Evolutionary conservation across 768 basidiomycete genomes (phyloP).

Genomic region (Daedaleopsis sinensis): DNA sequence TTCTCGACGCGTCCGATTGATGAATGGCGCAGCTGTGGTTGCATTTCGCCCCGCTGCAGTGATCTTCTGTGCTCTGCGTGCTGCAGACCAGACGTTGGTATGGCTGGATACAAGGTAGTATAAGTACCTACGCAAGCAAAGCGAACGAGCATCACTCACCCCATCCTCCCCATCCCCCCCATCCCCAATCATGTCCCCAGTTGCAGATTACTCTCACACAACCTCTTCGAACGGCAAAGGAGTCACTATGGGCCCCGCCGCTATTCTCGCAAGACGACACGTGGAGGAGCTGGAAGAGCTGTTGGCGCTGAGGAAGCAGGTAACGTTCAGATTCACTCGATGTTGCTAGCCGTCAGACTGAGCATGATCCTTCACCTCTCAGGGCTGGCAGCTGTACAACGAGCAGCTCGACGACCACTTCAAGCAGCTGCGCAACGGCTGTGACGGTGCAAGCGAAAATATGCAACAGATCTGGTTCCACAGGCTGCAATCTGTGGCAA

Average conservation of each 20-base stretch:
- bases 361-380: background rate
- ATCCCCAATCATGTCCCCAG: too few relatives aligned
- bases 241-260: background rate
- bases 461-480: constrained; percentile 18
- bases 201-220: too few relatives aligned
- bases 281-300: constrained; percentile 1
- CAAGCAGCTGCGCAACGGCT: constrained; percentile 6
- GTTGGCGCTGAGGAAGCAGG: constrained; percentile 4
- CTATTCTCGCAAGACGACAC: background rate
- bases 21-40: too few relatives aligned
- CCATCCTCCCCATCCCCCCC: too few relatives aligned
- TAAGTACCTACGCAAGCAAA: too few relatives aligned
- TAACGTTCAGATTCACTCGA: background rate
- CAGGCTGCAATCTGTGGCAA: constrained; percentile 20
- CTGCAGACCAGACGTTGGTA: too few relatives aligned
- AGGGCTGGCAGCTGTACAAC: constrained; percentile 19
- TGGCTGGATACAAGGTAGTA: too few relatives aligned
- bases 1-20: too few relatives aligned
- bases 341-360: background rate
- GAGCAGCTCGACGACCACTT: constrained; percentile 13
- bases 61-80: too few relatives aligned
- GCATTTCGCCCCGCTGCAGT: too few relatives aligned
- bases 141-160: too few relatives aligned
- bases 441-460: constrained; percentile 6
- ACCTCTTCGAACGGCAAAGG: too few relatives aligned